Conservation (phyloP, 2,329 filamentous ascomycete species). For the Penicillium sp. region DNA sequence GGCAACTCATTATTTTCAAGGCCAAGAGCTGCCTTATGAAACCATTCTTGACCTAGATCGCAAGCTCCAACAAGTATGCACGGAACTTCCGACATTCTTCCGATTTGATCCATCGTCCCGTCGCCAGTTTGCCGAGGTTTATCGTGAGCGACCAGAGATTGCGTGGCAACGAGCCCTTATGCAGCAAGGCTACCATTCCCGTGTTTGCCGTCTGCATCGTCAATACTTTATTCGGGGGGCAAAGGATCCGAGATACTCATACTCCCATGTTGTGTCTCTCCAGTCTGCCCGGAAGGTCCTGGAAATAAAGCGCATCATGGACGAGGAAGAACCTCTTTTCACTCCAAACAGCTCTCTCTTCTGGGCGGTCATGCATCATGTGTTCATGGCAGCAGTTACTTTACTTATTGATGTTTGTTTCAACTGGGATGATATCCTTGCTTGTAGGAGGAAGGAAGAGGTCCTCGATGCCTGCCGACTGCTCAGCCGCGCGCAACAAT, state of each 20-base stretch:
- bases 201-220: conserved; percentile 46
- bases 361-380: conserved; percentile 44
- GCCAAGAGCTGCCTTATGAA: conserved; percentile 38
- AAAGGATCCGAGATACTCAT: conserved; percentile 40
- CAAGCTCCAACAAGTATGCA: conserved; percentile 37
- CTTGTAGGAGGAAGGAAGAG: conserved; percentile 41
- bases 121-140: conserved; percentile 33
- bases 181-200: conserved; percentile 41
- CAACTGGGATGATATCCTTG: conserved; percentile 44
- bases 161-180: conserved; percentile 43
- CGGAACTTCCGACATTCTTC: conserved; percentile 43
- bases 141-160: conserved; percentile 34
- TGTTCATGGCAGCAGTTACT: conserved; percentile 47
- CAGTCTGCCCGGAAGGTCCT: conserved; percentile 45
- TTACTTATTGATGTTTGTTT: conserved; percentile 47
- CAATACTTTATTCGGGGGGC: conserved; percentile 46
- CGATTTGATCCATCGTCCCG: conserved; percentile 39
- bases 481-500: conserved; percentile 41
- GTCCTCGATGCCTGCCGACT: conserved; percentile 45
- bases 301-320: conserved; percentile 41
- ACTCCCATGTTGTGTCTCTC: conserved; percentile 45
- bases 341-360: conserved; percentile 33
- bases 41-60: conserved; percentile 45
- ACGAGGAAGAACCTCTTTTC: conserved; percentile 33
- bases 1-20: conserved; percentile 31